Evolutionary conservation across 768 basidiomycete species (phyloP), one percentile per base, ranked within the genome.

Genomic region (Mycena chlorophos): DNA sequence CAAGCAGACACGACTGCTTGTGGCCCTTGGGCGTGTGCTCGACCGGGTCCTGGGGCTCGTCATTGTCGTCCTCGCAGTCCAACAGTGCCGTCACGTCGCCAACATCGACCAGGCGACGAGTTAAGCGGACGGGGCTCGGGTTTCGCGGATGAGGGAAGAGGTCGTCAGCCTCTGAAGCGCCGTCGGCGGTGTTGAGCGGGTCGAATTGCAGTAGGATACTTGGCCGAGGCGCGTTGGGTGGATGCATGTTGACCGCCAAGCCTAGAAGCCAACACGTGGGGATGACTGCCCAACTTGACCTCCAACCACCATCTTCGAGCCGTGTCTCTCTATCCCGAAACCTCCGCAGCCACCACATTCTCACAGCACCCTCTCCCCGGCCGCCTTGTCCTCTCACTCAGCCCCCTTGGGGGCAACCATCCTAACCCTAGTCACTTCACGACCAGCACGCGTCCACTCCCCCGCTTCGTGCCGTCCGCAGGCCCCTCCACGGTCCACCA

Each of bases 161-260:
- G 67, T 68, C 61, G 73, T 66, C 49, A 52, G 69, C 80, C 71
- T 82, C 80, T 73, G 80, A 69, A 13, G 66, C 56, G 6, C 57
- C 54, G 61, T 66, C 61, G 52, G 68, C 63, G 52, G 51, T 56
- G 29, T 55, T 54, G 29, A 83, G 74, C 23, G 81, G 81, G 69
- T 83, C 81, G 62, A 83, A 83, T 31, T 81, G 74, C 16, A 70
- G 65, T 39, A 83, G 76, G 37, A 83, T 60, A 61, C 80, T 82
- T 10, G 40, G 40, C 40, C 22, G 10, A 20, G 40, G 40, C 20
- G 14, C 16, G 22, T 20, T 8, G 40, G 10, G 23, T 13, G 20
- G 45, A 25, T 25, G 5, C 12, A 46, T 13, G 14, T 23, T 46
- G 20, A 27, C 12, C 23, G n/a, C n/a, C n/a, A n/a, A n/a, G n/a